Evolutionary conservation across 306 rosid genomes (phyloP), one percentile per base, ranked within the genome.

Genomic region (Echinosophora koreensis): DNA sequence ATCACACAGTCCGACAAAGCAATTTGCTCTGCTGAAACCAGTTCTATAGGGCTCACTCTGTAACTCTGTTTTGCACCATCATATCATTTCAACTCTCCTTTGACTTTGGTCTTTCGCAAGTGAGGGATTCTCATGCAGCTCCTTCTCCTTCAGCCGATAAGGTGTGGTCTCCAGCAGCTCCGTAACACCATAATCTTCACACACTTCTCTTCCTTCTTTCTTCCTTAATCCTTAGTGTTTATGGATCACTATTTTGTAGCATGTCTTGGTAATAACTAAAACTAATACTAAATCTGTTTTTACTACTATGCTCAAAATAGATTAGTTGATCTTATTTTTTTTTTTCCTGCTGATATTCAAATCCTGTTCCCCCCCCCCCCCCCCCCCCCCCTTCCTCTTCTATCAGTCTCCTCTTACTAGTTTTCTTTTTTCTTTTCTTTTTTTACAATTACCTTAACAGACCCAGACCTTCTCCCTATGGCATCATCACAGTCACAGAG

Each of bases 311-410:
- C 28, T 3, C n/a, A 18, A 35, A 71, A 50, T 51, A 68, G 49
- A 34, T 70, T 55, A 37, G 8, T 17, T 52, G 12, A 18, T 71
- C 62, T 55, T 71, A 18, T 51, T 52, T 16, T 10, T 16, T 6
- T n/a, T 13, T 16, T 6, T n/a, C 6, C 38, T 11, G 17, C 18
- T 13, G 22, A 12, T 38, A 71, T 37, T 55, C 4, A 13, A 16
- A 11, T n/a, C 16, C 11, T 8, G 51, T 52, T 34, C 75, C 50
- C 47, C 75, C 50, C 52, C 30, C 5, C 37, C 47, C 75, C 50
- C 47, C 47, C 75, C 50, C 47, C 75, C 50, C 52, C 30, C 5
- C 37, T 52, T 15, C 2, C 49, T 68, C 44, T 51, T 71, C 54
- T 64, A 54, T 71, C 38, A 55, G 27, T 38, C 52, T 65, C 52